These are phyloP conservation scores for Sugiyamaella valdiviana DNA, from an alignment of 805 yeast genomes.

Conservation along the genomic window DNA sequence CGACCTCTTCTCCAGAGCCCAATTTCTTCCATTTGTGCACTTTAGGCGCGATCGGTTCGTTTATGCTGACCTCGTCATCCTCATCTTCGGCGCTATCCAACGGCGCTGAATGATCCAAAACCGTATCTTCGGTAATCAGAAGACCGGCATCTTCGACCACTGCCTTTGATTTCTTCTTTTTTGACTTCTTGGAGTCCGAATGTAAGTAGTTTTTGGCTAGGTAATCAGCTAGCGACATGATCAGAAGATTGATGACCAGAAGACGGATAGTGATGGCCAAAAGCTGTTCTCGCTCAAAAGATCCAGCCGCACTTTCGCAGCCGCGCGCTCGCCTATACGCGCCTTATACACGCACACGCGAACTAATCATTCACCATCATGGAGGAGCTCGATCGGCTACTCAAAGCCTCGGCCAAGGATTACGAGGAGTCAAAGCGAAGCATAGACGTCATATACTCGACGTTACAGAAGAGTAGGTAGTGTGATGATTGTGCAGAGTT, in stretches of 20 bases:
- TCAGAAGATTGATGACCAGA: neutral
- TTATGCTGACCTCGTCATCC: neutral
- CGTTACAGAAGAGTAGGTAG: too few species aligned
- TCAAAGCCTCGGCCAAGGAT: too few species aligned
- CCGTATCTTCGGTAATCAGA: constrained; percentile 12
- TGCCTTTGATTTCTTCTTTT: constrained; percentile 24
- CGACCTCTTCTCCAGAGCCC: constrained; percentile 8
- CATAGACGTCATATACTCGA: too few species aligned
- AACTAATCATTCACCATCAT: too few species aligned
- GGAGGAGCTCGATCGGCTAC: too few species aligned
- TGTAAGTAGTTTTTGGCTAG: constrained; percentile 41
- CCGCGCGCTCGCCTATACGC: too few species aligned
- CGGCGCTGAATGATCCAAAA: constrained; percentile 4
- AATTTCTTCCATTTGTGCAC: constrained; percentile 28
- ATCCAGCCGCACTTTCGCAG: too few species aligned
- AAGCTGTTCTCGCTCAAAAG: too few species aligned
- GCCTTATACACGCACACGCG: too few species aligned
- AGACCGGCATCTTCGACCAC: constrained; percentile 20
- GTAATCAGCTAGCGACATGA: constrained; percentile 45
- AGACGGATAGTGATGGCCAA: too few species aligned
- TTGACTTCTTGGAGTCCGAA: constrained; percentile 27
- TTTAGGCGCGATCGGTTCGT: constrained; percentile 31
- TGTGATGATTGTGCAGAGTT: too few species aligned
- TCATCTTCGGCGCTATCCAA: constrained; percentile 16
- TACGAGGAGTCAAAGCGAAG: too few species aligned